phyloP scores from a whole-genome alignment of 169 alveolate genomes.

The Perkinsus marinus region DNA sequence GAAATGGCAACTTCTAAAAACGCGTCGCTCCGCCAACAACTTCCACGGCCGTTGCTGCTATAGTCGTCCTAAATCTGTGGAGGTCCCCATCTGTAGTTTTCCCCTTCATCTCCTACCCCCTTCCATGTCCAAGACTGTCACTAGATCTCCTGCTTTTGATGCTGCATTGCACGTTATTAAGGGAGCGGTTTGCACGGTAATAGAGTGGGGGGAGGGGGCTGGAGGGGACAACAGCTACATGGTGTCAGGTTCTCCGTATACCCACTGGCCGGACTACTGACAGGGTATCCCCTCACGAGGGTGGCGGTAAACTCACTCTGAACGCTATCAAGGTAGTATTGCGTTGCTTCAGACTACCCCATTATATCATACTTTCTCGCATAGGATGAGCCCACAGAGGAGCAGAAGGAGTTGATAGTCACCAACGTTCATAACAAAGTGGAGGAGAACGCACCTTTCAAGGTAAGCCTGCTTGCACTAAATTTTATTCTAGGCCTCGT shows the following conservation, averaged over 20 bases:
- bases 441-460: constrained; percentile 5
- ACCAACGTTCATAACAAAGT: constrained; percentile 15
- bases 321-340: background rate
- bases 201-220: background rate
- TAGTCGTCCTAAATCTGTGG: no score
- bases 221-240: background rate
- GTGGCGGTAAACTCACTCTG: background rate
- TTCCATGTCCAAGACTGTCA: background rate
- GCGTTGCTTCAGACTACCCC: background rate
- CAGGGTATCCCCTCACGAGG: constrained; percentile 29
- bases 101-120: background rate
- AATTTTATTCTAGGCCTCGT: constrained; percentile 1
- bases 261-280: constrained; percentile 56
- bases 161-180: constrained; percentile 53
- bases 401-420: constrained; percentile 3
- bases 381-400: background rate
- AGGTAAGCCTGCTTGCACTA: no score
- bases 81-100: no score
- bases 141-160: constrained; percentile 18
- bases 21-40: background rate
- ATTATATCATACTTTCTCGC: no score
- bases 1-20: no score
- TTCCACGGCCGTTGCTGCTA: no score
- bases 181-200: constrained; percentile 45
- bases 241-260: constrained; percentile 32